phyloP scores from a whole-genome alignment of 2,329 filamentous ascomycete species.

The Aspergillus tanneri region DNA sequence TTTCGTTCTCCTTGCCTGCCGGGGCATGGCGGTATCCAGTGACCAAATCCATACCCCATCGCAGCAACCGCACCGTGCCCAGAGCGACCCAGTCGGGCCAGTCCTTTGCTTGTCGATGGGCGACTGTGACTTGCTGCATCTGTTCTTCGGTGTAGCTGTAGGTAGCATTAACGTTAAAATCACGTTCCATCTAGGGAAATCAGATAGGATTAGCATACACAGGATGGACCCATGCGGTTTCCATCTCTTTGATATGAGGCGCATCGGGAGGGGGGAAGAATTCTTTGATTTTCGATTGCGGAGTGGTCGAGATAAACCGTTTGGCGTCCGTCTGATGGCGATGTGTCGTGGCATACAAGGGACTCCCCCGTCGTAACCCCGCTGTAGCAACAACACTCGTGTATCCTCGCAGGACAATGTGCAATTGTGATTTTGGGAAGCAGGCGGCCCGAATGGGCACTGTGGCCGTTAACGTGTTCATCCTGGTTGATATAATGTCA shows the following conservation, averaged over 20 bases:
- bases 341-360: constrained; percentile 18
- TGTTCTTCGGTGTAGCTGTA: constrained; percentile 70
- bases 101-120: constrained; percentile 71
- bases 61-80: constrained; percentile 69
- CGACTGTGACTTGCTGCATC: constrained; percentile 71
- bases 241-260: constrained; percentile 60
- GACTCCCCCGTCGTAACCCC: constrained; percentile 24
- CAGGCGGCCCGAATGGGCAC: constrained; percentile 29
- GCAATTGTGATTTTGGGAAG: constrained; percentile 28
- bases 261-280: constrained; percentile 63
- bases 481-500: too few relatives aligned
- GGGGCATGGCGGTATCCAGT: constrained; percentile 77
- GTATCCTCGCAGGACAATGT: constrained; percentile 26
- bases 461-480: constrained; percentile 31
- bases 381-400: constrained; percentile 23
- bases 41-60: constrained; percentile 76
- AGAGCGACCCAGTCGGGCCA: constrained; percentile 78
- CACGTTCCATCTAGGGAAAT: neutral
- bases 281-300: constrained; percentile 39
- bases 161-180: constrained; percentile 15
- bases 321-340: constrained; percentile 17
- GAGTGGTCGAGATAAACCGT: constrained; percentile 41
- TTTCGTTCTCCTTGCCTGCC: constrained; percentile 41
- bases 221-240: constrained; percentile 68
- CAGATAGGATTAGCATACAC: constrained; percentile 39